Conservation (phyloP, 495 filamentous ascomycete genomes). For the Lindgomyces ingoldianus region DNA sequence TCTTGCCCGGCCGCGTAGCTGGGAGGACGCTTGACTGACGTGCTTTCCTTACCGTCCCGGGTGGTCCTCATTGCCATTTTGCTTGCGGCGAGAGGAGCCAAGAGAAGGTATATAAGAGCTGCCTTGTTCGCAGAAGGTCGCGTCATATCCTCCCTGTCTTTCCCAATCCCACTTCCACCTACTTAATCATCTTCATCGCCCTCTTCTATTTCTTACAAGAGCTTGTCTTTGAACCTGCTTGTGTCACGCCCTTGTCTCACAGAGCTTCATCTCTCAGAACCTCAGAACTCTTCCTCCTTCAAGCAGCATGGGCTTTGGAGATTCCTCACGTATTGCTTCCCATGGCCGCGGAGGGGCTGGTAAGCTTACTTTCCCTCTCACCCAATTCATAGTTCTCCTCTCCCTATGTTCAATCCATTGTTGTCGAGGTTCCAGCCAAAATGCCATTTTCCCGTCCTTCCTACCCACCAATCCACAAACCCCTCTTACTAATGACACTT, state of each 20-base stretch:
- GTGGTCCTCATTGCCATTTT: slow-evolving; percentile 5
- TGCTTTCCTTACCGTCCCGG: background rate
- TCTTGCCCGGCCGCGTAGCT: background rate
- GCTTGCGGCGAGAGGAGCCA: slow-evolving; percentile 1
- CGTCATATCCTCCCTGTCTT: slow-evolving; percentile 19
- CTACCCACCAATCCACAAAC: background rate
- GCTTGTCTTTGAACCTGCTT: background rate
- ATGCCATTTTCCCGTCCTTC: background rate
- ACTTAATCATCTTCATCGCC: background rate
- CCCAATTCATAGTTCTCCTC: background rate
- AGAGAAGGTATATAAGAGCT: slow-evolving; percentile 19
- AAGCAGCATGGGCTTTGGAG: background rate
- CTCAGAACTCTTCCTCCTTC: background rate
- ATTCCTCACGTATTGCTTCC: slow-evolving; percentile 43
- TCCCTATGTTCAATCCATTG: background rate
- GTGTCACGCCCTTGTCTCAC: background rate
- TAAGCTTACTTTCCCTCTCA: slow-evolving; percentile 37
- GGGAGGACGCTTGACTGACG: background rate
- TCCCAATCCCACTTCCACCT: slow-evolving; percentile 16
- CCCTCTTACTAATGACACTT: slow-evolving; percentile 11
- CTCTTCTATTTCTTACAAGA: background rate
- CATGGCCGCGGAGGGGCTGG: slow-evolving; percentile 60
- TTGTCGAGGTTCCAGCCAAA: background rate
- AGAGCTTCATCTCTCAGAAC: background rate
- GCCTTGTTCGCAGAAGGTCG: slow-evolving; percentile 11